These are phyloP conservation scores for Astrothelium macrocarpum DNA, from an alignment of 495 filamentous ascomycete genomes.

Conservation along the genomic window DNA sequence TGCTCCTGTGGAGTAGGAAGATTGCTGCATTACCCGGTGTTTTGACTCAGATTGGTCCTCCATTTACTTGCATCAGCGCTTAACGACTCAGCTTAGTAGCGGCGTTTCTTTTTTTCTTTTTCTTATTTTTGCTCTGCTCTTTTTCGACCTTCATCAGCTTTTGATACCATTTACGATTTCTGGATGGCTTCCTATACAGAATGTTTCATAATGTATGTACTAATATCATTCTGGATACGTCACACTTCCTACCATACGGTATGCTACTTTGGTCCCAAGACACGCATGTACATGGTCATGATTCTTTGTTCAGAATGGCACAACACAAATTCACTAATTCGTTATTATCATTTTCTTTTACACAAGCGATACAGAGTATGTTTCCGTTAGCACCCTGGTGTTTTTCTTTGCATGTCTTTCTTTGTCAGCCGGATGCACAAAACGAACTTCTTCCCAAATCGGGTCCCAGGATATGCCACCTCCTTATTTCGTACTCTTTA, in stretches of 20 bases:
- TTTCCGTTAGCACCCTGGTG: too few species aligned
- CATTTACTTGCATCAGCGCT: neutral
- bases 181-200: neutral
- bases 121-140: neutral
- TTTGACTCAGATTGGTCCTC: neutral
- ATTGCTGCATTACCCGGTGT: neutral
- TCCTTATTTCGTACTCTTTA: too few species aligned
- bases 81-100: neutral
- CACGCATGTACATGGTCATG: too few species aligned
- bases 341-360: too few species aligned
- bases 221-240: conserved; percentile 6
- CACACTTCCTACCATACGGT: conserved; percentile 39
- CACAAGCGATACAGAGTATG: too few species aligned
- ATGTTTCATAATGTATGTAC: neutral
- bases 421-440: too few species aligned
- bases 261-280: conserved; percentile 50
- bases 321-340: too few species aligned
- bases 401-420: too few species aligned
- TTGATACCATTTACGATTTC: neutral
- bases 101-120: too few species aligned
- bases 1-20: neutral
- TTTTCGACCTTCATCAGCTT: neutral
- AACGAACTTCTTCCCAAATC: too few species aligned
- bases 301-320: too few species aligned
- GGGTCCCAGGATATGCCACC: too few species aligned